Evolutionary conservation across 73 alveolate species (phyloP).

Genomic region (Tetrahymena malaccensis): DNA sequence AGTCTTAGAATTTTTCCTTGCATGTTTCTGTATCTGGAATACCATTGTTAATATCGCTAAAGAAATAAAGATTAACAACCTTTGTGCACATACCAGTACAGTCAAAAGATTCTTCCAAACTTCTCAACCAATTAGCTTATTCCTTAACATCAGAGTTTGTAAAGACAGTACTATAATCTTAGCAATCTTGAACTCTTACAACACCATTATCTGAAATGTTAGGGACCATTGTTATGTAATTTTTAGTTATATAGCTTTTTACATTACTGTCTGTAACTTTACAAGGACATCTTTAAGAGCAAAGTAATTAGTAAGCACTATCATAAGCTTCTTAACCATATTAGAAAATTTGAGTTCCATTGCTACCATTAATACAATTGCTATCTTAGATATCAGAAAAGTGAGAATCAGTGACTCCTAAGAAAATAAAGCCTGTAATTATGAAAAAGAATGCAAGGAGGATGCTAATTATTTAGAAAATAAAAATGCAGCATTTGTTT

Average conservation of each 20-base stretch:
- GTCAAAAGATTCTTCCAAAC: not conserved
- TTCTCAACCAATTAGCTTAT: not conserved
- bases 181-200: not conserved
- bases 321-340: not conserved
- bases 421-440: not conserved
- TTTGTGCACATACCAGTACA: not conserved
- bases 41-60: not conserved
- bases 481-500: not conserved
- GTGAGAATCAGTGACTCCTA: not conserved
- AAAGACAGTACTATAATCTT: not conserved
- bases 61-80: not conserved
- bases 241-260: not conserved
- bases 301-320: not conserved
- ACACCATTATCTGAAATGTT: not conserved
- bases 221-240: not conserved
- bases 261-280: not conserved
- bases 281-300: not conserved
- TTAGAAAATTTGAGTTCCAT: not conserved
- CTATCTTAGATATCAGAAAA: not conserved
- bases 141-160: not conserved
- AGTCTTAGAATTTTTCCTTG: not conserved
- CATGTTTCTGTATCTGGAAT: not conserved
- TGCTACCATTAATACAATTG: not conserved
- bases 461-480: not conserved
- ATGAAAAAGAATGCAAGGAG: not conserved